Conservation (phyloP, 495 filamentous ascomycete species). For the Clavariopsis aquatica region DNA sequence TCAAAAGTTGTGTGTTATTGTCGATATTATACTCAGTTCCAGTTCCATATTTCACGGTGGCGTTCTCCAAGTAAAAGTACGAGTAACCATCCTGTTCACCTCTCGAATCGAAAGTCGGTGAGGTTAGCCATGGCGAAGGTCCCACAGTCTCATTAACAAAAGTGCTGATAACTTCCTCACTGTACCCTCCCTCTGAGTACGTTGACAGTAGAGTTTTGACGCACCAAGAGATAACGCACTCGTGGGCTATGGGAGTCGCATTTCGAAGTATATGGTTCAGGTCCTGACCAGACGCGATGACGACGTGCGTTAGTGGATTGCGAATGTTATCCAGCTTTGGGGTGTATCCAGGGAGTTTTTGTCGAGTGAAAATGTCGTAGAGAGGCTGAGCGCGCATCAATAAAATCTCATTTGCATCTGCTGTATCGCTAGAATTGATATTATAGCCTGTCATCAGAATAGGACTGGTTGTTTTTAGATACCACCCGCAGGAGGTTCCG, state of each 20-base stretch:
- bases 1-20: constrained; percentile 11
- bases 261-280: constrained; percentile 13
- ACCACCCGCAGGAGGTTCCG: constrained; percentile 27
- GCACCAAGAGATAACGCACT: constrained; percentile 21
- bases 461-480: constrained; percentile 13
- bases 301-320: constrained; percentile 21
- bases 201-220: constrained; percentile 22
- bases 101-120: neutral
- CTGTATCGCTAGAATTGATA: constrained; percentile 3
- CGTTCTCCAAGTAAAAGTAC: constrained; percentile 17
- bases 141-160: constrained; percentile 23
- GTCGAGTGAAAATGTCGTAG: constrained; percentile 17
- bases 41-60: constrained; percentile 11
- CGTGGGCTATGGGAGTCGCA: constrained; percentile 23
- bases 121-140: constrained; percentile 13
- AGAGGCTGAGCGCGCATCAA: constrained; percentile 14
- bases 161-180: constrained; percentile 16
- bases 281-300: constrained; percentile 15
- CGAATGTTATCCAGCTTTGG: constrained; percentile 21
- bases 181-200: constrained; percentile 16
- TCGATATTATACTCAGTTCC: constrained; percentile 15
- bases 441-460: constrained; percentile 26
- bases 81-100: neutral
- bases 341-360: constrained; percentile 14
- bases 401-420: constrained; percentile 19